These are phyloP conservation scores for Senecio squalidus DNA, from an alignment of 140 eudicot species.

Conservation along the genomic window DNA sequence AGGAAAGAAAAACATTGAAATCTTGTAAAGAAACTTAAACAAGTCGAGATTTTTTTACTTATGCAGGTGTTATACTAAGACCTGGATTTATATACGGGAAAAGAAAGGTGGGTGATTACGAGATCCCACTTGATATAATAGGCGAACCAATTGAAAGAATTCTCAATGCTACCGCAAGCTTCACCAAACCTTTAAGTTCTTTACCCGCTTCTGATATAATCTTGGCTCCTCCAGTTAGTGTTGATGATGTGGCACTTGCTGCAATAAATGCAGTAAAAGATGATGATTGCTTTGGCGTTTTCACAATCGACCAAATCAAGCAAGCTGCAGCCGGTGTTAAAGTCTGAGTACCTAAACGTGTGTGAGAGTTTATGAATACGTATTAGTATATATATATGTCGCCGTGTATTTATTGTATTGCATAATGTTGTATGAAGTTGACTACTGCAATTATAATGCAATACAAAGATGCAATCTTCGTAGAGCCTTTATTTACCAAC, in stretches of 20 bases:
- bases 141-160: conserved; percentile 84
- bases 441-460: background rate
- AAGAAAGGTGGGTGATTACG: conserved; percentile 78
- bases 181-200: conserved; percentile 66
- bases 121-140: conserved; percentile 79
- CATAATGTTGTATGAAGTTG: background rate
- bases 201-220: conserved; percentile 84
- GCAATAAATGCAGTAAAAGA: conserved; percentile 72
- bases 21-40: too few relatives aligned
- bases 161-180: conserved; percentile 54
- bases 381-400: background rate
- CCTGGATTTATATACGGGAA: conserved; percentile 96
- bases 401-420: conserved; percentile 7
- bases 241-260: conserved; percentile 81
- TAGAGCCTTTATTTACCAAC: background rate
- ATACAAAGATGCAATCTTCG: background rate
- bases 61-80: conserved; percentile 81
- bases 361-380: background rate
- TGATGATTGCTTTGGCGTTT: conserved; percentile 86
- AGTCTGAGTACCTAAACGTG: conserved; percentile 26
- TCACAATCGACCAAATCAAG: conserved; percentile 80
- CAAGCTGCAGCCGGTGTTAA: conserved; percentile 75
- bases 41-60: too few relatives aligned
- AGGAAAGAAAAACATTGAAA: too few relatives aligned
- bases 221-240: conserved; percentile 84